These are phyloP conservation scores for Xylaria acuta DNA, from an alignment of 495 filamentous ascomycete species.

Conservation along the genomic window DNA sequence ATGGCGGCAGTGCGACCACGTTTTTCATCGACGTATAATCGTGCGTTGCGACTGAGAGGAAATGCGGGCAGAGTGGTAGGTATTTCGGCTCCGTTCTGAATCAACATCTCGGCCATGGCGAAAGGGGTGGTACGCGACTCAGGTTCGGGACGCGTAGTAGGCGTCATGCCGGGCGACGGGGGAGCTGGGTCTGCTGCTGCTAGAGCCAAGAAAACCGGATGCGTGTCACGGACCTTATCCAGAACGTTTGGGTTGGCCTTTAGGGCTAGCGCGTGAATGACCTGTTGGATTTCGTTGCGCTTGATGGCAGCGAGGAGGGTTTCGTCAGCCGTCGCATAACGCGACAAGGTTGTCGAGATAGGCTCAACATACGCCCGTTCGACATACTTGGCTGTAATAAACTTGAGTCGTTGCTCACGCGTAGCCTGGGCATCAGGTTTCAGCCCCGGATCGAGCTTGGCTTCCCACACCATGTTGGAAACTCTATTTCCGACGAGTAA, in stretches of 20 bases:
- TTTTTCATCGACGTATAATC: constrained; percentile 85
- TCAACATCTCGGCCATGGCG: constrained; percentile 86
- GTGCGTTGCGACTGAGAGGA: constrained; percentile 75
- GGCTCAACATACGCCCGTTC: constrained; percentile 81
- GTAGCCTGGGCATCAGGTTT: constrained; percentile 80
- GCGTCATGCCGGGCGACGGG: constrained; percentile 55
- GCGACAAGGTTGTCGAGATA: constrained; percentile 75
- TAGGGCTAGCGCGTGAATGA: constrained; percentile 88
- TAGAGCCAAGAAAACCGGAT: constrained; percentile 87
- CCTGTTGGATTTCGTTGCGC: constrained; percentile 88
- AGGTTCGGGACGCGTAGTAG: constrained; percentile 36
- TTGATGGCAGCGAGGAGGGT: constrained; percentile 92
- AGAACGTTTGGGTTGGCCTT: constrained; percentile 84
- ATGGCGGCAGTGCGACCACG: constrained; percentile 56
- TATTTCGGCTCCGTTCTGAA: constrained; percentile 94
- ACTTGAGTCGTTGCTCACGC: constrained; percentile 86
- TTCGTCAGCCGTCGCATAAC: constrained; percentile 83
- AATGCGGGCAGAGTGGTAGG: constrained; percentile 74
- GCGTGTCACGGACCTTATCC: constrained; percentile 87
- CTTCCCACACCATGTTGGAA: constrained; percentile 97
- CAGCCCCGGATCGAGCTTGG: constrained; percentile 70
- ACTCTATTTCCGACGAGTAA: constrained; percentile 90
- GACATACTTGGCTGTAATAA: constrained; percentile 95
- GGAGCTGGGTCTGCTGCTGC: constrained; percentile 91
- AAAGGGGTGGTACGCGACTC: constrained; percentile 62